Conservation (phyloP, 2,329 filamentous ascomycete species). For the Aureobasidium subglaciale region DNA sequence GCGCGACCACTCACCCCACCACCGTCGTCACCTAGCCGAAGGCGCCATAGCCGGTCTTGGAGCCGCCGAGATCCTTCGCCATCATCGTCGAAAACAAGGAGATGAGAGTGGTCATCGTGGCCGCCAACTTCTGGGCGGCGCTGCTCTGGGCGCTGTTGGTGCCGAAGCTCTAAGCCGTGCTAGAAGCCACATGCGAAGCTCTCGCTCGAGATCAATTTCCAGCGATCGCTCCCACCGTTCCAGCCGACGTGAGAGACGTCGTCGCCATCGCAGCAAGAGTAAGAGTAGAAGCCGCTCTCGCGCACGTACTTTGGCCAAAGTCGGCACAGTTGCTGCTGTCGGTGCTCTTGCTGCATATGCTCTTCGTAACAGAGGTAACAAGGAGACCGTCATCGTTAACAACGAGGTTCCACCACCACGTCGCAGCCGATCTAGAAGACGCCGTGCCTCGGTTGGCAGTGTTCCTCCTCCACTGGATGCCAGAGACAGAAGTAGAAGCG, state of each 20-base stretch:
- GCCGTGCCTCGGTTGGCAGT: conserved; percentile 34
- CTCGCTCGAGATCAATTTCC: conserved; percentile 18
- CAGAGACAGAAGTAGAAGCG: conserved; percentile 28
- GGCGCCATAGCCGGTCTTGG: conserved; percentile 55
- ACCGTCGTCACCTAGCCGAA: conserved; percentile 53
- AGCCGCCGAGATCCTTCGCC: conserved; percentile 53
- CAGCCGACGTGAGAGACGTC: conserved; percentile 28
- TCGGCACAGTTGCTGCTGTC: conserved; percentile 54
- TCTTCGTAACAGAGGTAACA: conserved; percentile 43
- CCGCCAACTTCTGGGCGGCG: conserved; percentile 52
- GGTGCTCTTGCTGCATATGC: conserved; percentile 52
- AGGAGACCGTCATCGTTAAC: conserved; percentile 37
- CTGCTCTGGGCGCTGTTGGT: conserved; percentile 54
- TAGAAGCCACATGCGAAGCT: conserved; percentile 35
- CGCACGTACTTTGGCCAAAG: conserved; percentile 48
- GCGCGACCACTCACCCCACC: conserved; percentile 36
- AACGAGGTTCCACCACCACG: conserved; percentile 37
- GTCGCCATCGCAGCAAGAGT: conserved; percentile 21
- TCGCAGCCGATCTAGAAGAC: conserved; percentile 39
- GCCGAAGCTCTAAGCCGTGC: conserved; percentile 50
- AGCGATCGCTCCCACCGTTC: conserved; percentile 32
- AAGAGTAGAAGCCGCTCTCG: conserved; percentile 29
- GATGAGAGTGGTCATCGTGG: conserved; percentile 46
- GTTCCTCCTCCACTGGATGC: conserved; percentile 19
- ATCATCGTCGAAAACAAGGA: conserved; percentile 50